Evolutionary conservation across 1,284 basidiomycete species (phyloP).

Genomic region (Apiotrichum montevideense): DNA sequence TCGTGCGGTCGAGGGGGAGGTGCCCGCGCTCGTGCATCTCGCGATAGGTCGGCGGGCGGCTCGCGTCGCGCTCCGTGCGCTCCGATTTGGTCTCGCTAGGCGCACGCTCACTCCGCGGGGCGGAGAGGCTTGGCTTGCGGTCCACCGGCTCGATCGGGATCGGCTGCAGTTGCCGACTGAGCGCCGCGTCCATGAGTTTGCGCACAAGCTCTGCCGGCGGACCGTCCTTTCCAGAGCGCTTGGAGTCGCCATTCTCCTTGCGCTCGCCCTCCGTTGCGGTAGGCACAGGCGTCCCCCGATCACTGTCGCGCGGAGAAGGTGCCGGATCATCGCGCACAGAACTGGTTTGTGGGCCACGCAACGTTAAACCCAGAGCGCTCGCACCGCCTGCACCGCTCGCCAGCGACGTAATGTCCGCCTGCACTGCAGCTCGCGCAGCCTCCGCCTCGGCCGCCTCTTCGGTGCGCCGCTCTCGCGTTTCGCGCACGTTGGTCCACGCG

Average conservation of each 20-base stretch:
- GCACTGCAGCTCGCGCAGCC: slow-evolving; percentile 13
- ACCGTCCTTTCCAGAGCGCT: too few species aligned
- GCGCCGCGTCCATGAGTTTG: slow-evolving; percentile 10
- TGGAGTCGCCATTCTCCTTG: neutral
- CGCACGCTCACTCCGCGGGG: neutral
- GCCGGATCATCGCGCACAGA: slow-evolving; percentile 15
- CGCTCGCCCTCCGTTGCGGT: neutral
- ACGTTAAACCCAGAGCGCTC: neutral
- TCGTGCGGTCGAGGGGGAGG: neutral
- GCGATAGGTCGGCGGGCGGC: neutral
- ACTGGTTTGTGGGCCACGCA: slow-evolving; percentile 2
- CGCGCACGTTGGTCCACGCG: slow-evolving; percentile 37
- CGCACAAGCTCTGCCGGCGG: neutral
- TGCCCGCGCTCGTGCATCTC: neutral
- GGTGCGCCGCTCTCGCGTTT: slow-evolving; percentile 24
- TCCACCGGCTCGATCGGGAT: neutral
- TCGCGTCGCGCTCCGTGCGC: neutral
- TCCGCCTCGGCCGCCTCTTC: slow-evolving; percentile 20
- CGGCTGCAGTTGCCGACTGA: slow-evolving; percentile 8
- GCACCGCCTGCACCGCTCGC: slow-evolving; percentile 9
- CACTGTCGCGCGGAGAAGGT: neutral
- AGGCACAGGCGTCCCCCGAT: too few species aligned
- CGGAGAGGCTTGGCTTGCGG: neutral
- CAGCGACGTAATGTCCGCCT: slow-evolving; percentile 16
- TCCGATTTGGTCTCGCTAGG: neutral